Evolutionary conservation across 257 asterid species (phyloP), one percentile per base, ranked within the genome.

Genomic region (Fraxinus anomala): DNA sequence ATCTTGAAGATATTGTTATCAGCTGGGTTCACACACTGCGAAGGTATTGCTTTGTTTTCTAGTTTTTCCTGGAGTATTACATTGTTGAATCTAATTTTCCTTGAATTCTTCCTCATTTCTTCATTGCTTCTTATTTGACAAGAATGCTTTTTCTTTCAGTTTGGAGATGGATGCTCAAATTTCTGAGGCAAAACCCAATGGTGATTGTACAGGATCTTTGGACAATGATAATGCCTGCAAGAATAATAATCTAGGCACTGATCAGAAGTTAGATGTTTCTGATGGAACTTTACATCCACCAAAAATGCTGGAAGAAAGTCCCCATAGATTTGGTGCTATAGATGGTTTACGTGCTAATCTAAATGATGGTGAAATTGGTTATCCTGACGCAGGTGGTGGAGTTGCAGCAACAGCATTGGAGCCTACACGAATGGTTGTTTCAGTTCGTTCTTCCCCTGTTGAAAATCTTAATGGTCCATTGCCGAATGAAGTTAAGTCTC

Each of bases 1-100:
- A 89, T 86, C 94, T 96, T 67, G 99, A 96, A 78, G 98, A 96
- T 81, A 83, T 93, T 90, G 91, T 93, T 68, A 83, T 81, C 80
- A 85, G 91, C 86, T 92, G 98, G 99, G 96, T 90, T 4, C 88
- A 92, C 78, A 77, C 87, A 68, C 74, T 96, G 80, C 93, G 87
- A 73, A 89, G 99, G 99, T 96, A 92, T 72, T 80, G 19, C 70
- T 68, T n/a, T 7, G 31, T 40, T 56, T 68, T 54, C 51, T 74
- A 73, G 51, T 70, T 80, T 37, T 33, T 83, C 13, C 67, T n/a
- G 30, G 30, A 59, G 31, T 21, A 21, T 59, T 59, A 6, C 30
- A 2, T n/a, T n/a, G 31, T 23, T 23, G 28, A 59, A 59, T 59
- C 44, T 72, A 28, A 49, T 74, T 51, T 73, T 24, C 14, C 28